These are phyloP conservation scores for Phytophthora pseudosyringae DNA, from an alignment of 352 stramenopile genomes.

Conservation along the genomic window DNA sequence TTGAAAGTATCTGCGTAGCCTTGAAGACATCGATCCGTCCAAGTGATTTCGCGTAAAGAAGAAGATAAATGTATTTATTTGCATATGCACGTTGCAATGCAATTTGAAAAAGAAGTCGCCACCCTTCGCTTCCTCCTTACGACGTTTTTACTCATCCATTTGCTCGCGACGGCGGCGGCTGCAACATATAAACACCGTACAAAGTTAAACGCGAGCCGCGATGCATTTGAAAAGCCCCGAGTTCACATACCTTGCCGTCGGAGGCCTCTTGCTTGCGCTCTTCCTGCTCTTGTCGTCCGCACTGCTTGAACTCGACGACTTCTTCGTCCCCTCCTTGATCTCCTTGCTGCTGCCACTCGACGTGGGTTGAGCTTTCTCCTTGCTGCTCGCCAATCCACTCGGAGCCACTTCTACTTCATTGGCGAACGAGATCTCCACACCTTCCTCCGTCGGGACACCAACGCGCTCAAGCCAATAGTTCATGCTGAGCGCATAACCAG, in stretches of 20 bases:
- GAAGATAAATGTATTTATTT: slow-evolving; percentile 12
- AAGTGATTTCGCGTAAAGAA: not conserved
- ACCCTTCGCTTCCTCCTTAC: not conserved
- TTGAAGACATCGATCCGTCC: too few species aligned
- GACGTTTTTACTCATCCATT: slow-evolving; percentile 25
- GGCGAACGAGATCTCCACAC: slow-evolving; percentile 65
- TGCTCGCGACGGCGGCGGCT: slow-evolving; percentile 35
- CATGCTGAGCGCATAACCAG: slow-evolving; percentile 55
- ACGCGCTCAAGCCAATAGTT: slow-evolving; percentile 72
- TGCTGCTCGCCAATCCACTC: slow-evolving; percentile 21
- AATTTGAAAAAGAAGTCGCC: slow-evolving; percentile 5
- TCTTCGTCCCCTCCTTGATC: slow-evolving; percentile 30
- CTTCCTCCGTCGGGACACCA: slow-evolving; percentile 46
- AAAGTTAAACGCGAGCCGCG: not conserved
- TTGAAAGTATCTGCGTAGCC: too few species aligned
- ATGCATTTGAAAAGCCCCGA: not conserved
- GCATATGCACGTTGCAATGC: slow-evolving; percentile 7
- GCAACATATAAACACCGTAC: not conserved
- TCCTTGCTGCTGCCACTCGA: slow-evolving; percentile 36
- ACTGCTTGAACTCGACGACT: slow-evolving; percentile 15
- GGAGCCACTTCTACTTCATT: slow-evolving; percentile 55
- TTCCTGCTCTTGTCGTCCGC: slow-evolving; percentile 51
- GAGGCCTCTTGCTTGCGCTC: slow-evolving; percentile 57
- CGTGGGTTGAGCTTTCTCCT: slow-evolving; percentile 39
- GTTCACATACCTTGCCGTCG: slow-evolving; percentile 57